Percentiles rank a stretch among this genome's conserved stretches.
phyloP scores from a whole-genome alignment of 441 rosid species.

The Gossypium laxum region DNA sequence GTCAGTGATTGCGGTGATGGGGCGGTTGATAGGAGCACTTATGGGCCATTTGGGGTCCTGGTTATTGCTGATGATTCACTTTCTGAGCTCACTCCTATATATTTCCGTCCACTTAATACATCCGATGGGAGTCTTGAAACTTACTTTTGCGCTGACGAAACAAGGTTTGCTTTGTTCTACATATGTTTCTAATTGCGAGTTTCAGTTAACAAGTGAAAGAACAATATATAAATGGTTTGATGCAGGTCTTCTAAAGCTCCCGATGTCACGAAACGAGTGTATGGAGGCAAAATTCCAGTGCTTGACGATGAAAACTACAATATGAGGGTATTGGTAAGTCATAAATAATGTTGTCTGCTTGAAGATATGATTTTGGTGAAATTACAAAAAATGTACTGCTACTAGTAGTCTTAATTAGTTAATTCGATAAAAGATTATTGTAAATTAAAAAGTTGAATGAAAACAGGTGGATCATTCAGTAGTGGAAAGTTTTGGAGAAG shows the following conservation, averaged over 20 bases:
- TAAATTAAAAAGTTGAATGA: neutral
- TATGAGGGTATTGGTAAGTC: slow-evolving; percentile 50
- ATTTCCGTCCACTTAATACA: slow-evolving; percentile 39
- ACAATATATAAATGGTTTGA: neutral
- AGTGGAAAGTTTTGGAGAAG: slow-evolving; percentile 65
- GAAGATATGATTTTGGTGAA: neutral
- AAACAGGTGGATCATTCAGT: slow-evolving; percentile 72
- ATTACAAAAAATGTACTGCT: no score
- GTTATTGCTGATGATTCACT: slow-evolving; percentile 52
- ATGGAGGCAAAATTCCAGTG: slow-evolving; percentile 56
- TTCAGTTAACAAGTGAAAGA: neutral
- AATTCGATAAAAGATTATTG: neutral
- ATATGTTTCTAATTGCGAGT: neutral
- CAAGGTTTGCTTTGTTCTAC: slow-evolving; percentile 34
- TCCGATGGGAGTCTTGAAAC: slow-evolving; percentile 34
- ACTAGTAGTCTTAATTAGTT: neutral
- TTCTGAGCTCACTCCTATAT: slow-evolving; percentile 57
- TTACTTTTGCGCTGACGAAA: slow-evolving; percentile 55
- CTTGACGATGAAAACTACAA: slow-evolving; percentile 49
- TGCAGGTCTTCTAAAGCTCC: slow-evolving; percentile 50
- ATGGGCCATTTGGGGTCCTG: slow-evolving; percentile 69
- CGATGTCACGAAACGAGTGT: slow-evolving; percentile 37
- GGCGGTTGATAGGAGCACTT: slow-evolving; percentile 38
- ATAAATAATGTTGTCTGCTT: neutral
- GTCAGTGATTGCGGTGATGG: slow-evolving; percentile 27